Evolutionary conservation across 228 moss, liverwort and hornwort species (phyloP), one percentile per base, ranked within the genome.

Genomic region (Sphagnum fallax): DNA sequence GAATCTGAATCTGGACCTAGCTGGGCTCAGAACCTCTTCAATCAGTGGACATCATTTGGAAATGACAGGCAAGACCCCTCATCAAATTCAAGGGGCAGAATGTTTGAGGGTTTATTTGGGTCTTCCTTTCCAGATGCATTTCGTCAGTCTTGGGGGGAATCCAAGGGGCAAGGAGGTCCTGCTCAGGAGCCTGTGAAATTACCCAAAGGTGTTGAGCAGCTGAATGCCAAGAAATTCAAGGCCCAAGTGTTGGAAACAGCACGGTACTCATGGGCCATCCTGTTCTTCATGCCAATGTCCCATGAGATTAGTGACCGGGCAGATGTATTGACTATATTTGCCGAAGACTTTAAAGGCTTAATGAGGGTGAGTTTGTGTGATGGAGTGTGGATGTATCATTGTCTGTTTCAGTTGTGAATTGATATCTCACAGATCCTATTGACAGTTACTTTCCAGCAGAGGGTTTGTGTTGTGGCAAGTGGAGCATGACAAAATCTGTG

Each of bases 21-120:
- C 48, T 86, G 86, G 86, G 82, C 86, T 65, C 77, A 65, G 52
- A 86, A 75, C 65, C 75, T 86, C 68, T 86, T 81, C 69, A 79
- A 85, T 68, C 76, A 74, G 71, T 82, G 81, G 79, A 74, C 70
- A 55, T 55, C 55, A 8, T 55, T 55, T 72, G 84, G 84, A 63
- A 79, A 77, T 65, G 80, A 80, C 50, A 78, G 72, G 16, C 68
- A 51, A 32, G 72, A 75, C 18, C 69, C 63, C 53, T 69, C 52
- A 6, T 48, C 70, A 72, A 79, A 80, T 53, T 77, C 80, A 4
- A 77, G 84, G 50, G 84, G 81, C 14, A 86, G 88, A 9, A 70
- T 94, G 68, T 87, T 94, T 63, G 86, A 82, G 66, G 74, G 73
- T 63, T 63, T 94, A 49, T 91, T 89, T 58, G 88, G 88, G 53